Conservation (phyloP, 2,329 filamentous ascomycete species). For the Endothia cerciana region DNA sequence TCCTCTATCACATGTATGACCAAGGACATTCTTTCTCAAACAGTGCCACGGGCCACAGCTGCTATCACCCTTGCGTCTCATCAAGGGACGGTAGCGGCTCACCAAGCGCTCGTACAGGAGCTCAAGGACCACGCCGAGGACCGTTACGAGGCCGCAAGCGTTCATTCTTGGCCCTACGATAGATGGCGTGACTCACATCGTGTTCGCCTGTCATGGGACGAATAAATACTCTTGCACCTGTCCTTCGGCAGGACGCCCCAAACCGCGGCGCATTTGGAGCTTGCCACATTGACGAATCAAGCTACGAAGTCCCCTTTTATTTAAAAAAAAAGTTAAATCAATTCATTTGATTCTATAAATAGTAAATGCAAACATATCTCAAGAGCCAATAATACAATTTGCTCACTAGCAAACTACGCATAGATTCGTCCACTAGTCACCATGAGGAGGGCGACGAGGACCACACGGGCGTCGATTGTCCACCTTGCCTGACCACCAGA, state of each 20-base stretch:
- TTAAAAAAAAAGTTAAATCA: too few relatives aligned
- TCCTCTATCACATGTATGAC: too few relatives aligned
- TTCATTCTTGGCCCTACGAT: neutral
- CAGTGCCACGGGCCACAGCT: neutral
- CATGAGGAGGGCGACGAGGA: neutral
- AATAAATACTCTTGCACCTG: neutral
- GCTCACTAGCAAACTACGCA: too few relatives aligned
- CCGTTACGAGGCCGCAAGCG: neutral
- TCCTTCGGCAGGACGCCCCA: neutral
- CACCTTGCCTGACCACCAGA: neutral
- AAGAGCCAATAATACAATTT: too few relatives aligned
- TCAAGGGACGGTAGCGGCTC: neutral
- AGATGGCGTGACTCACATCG: neutral
- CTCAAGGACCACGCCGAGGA: neutral
- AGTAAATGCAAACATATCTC: too few relatives aligned
- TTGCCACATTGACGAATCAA: constrained; percentile 6
- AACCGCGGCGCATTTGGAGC: neutral
- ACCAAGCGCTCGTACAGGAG: neutral
- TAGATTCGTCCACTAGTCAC: neutral
- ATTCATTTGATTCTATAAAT: neutral
- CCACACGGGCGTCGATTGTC: neutral
- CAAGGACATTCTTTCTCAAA: neutral
- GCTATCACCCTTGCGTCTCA: neutral
- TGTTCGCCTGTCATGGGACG: neutral
- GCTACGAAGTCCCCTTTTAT: too few relatives aligned